A percentile compares a stretch with the other conserved stretches of the same genome.
phyloP scores from a whole-genome alignment of 495 filamentous ascomycete genomes.

The Hypomontagnella monticulosa region DNA sequence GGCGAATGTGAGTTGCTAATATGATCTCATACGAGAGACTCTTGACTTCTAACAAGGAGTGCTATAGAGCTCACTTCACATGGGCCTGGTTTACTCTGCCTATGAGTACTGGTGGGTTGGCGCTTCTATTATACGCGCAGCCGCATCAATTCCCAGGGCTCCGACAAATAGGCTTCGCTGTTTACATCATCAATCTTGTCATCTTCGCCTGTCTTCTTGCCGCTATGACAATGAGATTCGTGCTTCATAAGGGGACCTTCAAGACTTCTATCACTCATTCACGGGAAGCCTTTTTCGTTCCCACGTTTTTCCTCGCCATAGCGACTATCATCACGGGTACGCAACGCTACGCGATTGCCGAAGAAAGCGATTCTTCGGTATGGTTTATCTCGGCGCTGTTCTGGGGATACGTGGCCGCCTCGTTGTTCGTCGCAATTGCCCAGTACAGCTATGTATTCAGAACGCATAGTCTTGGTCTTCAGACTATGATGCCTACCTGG shows the following conservation, averaged over 20 bases:
- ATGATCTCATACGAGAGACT: not conserved
- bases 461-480: conserved; percentile 46
- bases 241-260: conserved; percentile 60
- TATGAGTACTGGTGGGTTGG: conserved; percentile 73
- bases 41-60: not conserved
- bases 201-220: conserved; percentile 61
- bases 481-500: conserved; percentile 62
- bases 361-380: conserved; percentile 45
- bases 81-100: conserved; percentile 74
- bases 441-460: conserved; percentile 64
- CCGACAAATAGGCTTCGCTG: conserved; percentile 63
- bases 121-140: conserved; percentile 66
- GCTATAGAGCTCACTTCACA: conserved; percentile 63
- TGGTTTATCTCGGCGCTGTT: conserved; percentile 55
- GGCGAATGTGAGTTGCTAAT: conserved; percentile 53
- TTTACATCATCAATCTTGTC: conserved; percentile 71
- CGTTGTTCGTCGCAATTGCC: conserved; percentile 53
- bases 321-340: conserved; percentile 69
- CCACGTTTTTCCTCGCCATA: conserved; percentile 73
- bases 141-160: conserved; percentile 70
- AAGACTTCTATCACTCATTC: conserved; percentile 66
- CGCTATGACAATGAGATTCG: conserved; percentile 64
- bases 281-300: conserved; percentile 72
- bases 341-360: conserved; percentile 64
- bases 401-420: conserved; percentile 59